Base-by-base conservation (phyloP, 257 asterid genomes). In the Ilex aquifolium region DNA sequence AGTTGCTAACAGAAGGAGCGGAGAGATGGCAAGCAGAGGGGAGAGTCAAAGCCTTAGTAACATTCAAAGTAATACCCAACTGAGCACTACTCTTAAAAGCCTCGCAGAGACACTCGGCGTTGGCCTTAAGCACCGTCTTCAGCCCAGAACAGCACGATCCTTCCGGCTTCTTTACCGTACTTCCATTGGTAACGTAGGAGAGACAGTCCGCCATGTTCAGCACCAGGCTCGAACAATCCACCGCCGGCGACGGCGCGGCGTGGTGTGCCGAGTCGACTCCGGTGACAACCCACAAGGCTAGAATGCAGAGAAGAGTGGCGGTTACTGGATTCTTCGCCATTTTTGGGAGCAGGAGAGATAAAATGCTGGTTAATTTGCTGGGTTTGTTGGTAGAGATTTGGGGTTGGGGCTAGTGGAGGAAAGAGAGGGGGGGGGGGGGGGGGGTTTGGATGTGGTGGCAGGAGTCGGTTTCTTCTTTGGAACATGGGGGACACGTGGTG, bases 11-110 rank as follows among this genome's bases (percentile, higher is more conserved):
- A 5, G 95, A 72, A 61, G 95, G 95, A 72, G 92, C 85, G n/a
- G 95, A 75, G 53, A 86, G 84, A 59, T 80, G 90, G 79, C 98
- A 91, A 60, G 95, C 95, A 51, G 92, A 63, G 30, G 98, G 98
- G 10, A 91, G 89, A 48, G 83, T 40, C 66, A 84, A 27, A 14
- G 96, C 98, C 56, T 88, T 88, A 63, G 91, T 75, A 56, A 91
- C 77, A 67, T 91, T 85, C 16, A 91, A 81, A 10, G 85, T 73
- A 29, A 88, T 79, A 5, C 96, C 98, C 32, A 91, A 72, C 70
- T 88, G 95, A 2, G 95, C 96, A 71, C 96, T 88, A 78, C 84
- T 86, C 59, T 72, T 83, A 44, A 88, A 91, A n/a, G 79, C 77
- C 56, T 86, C 86, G 74, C 98, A 91, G 3, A 91, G 81, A 64